Evolutionary conservation across 2,329 filamentous ascomycete genomes (phyloP).

Genomic region (Pyrenochaeta sp.): DNA sequence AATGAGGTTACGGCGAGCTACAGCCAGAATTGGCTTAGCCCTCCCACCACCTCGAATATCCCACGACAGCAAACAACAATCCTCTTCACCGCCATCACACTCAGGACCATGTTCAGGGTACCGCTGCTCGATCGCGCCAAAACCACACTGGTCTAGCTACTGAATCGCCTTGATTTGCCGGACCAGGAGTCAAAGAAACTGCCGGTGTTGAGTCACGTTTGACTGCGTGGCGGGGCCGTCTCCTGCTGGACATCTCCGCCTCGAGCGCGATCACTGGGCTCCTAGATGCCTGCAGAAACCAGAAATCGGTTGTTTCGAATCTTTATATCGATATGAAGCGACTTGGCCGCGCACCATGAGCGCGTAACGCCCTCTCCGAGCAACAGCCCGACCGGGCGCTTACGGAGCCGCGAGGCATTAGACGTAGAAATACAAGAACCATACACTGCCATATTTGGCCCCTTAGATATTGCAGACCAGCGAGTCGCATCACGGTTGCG

Average conservation of each 20-base stretch:
- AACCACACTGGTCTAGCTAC: background rate
- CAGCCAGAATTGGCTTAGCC: conserved; percentile 6
- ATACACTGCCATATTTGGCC: conserved; percentile 16
- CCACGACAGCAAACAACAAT: conserved; percentile 10
- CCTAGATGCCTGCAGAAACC: conserved; percentile 13
- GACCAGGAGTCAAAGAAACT: too few relatives aligned
- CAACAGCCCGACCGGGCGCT: conserved; percentile 28
- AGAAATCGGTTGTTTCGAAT: conserved; percentile 9
- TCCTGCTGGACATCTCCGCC: conserved; percentile 1
- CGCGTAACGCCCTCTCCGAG: conserved; percentile 19
- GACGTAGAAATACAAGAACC: conserved; percentile 39
- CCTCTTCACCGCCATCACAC: conserved; percentile 9
- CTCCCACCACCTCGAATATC: conserved; percentile 5
- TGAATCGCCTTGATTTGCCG: conserved; percentile 1
- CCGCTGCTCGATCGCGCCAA: background rate
- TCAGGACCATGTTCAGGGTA: background rate
- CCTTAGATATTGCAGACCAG: conserved; percentile 7
- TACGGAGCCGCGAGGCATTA: conserved; percentile 34
- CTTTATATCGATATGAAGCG: conserved; percentile 4
- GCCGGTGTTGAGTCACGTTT: too few relatives aligned
- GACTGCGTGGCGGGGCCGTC: background rate
- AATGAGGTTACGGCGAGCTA: conserved; percentile 3
- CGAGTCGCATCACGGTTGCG: conserved; percentile 21
- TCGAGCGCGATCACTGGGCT: conserved; percentile 29
- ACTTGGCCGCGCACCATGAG: conserved; percentile 16